Conservation (phyloP, 2,329 filamentous ascomycete genomes). For the Calonectria ilicicola region DNA sequence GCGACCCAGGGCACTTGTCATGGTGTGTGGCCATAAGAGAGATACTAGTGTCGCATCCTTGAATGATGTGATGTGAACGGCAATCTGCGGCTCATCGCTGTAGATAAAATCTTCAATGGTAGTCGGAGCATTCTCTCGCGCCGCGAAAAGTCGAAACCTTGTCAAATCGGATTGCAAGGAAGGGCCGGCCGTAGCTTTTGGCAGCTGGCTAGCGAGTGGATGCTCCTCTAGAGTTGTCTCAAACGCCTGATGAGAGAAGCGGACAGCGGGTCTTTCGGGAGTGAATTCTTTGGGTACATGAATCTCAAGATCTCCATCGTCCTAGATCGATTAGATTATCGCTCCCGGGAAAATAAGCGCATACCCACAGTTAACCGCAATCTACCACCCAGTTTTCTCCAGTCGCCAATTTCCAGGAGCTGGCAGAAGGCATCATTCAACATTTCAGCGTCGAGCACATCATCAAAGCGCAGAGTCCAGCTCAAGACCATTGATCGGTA, state of each 20-base stretch:
- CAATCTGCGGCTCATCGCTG: slow-evolving; percentile 58
- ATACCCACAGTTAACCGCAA: slow-evolving; percentile 14
- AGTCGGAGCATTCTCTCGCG: slow-evolving; percentile 22
- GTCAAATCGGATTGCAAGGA: slow-evolving; percentile 28
- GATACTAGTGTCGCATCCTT: slow-evolving; percentile 61
- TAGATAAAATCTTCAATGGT: slow-evolving; percentile 54
- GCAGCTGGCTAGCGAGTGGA: slow-evolving; percentile 52
- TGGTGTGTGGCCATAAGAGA: slow-evolving; percentile 59
- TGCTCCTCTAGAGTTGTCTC: slow-evolving; percentile 54
- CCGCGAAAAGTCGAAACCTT: slow-evolving; percentile 32
- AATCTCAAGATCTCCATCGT: slow-evolving; percentile 42
- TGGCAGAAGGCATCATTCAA: slow-evolving; percentile 34
- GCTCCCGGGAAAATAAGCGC: not conserved
- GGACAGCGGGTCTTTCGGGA: slow-evolving; percentile 51
- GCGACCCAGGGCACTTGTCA: slow-evolving; percentile 60
- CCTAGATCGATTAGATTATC: not conserved
- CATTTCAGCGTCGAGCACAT: slow-evolving; percentile 52
- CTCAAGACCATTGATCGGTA: slow-evolving; percentile 43
- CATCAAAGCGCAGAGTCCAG: slow-evolving; percentile 31
- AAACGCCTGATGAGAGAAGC: slow-evolving; percentile 52
- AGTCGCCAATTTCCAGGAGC: slow-evolving; percentile 49
- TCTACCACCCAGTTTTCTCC: slow-evolving; percentile 57
- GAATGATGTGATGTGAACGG: slow-evolving; percentile 62
- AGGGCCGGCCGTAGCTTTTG: slow-evolving; percentile 41
- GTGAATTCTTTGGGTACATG: slow-evolving; percentile 49